These are phyloP conservation scores for Plasmodium fragile DNA, from an alignment of 169 alveolate species.

Conservation along the genomic window DNA sequence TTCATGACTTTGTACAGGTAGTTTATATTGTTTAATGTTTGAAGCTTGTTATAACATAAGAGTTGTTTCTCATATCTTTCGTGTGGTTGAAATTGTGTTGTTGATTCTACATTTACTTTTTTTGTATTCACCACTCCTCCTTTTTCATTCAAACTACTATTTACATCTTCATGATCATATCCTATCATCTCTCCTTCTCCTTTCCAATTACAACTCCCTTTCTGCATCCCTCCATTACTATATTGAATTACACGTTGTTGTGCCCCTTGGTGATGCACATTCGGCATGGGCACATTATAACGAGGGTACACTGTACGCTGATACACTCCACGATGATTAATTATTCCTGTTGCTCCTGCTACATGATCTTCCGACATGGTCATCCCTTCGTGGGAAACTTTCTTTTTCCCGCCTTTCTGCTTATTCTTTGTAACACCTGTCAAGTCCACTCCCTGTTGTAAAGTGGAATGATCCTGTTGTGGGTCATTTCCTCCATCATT, in stretches of 20 bases:
- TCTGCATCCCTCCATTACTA: not conserved
- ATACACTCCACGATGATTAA: not conserved
- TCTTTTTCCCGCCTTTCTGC: not conserved
- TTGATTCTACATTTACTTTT: not conserved
- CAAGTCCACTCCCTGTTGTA: not conserved
- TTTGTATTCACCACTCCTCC: not conserved
- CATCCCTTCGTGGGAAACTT: not conserved
- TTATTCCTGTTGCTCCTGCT: not conserved
- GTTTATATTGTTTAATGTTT: conserved; percentile 24
- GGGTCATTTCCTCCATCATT: not conserved
- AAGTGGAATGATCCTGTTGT: not conserved
- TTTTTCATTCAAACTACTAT: not conserved
- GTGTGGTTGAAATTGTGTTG: not conserved
- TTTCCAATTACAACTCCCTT: not conserved
- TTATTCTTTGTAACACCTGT: not conserved
- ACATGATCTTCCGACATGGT: not conserved
- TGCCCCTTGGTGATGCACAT: not conserved
- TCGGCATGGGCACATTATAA: not conserved
- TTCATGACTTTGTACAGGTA: conserved; percentile 39
- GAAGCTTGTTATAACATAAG: conserved; percentile 31
- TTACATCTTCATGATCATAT: not conserved
- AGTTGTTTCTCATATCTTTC: conserved; percentile 16
- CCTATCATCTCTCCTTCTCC: not conserved
- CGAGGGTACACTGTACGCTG: not conserved
- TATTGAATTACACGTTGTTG: not conserved